A percentile compares a stretch with the other conserved stretches of the same genome.
Evolutionary conservation across 345 rosid genomes (phyloP).

Genomic region (Leavenworthia alabamica): DNA sequence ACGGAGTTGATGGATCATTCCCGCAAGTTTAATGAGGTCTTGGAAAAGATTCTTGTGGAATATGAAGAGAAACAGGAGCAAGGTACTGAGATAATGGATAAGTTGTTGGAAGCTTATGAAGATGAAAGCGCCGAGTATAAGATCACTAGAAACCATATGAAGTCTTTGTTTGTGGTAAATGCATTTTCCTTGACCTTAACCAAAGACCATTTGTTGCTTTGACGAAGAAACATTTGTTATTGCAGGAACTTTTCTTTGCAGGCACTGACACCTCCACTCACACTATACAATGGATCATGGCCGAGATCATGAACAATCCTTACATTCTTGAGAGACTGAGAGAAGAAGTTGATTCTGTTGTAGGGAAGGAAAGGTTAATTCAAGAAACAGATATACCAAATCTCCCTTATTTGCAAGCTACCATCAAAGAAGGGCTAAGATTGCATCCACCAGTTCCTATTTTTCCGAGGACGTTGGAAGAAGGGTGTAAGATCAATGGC

Average conservation of each 20-base stretch:
- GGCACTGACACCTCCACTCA: not conserved
- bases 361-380: not conserved
- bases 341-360: not conserved
- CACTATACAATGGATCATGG: not conserved
- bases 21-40: not conserved
- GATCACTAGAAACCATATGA: not conserved
- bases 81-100: not conserved
- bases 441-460: not conserved
- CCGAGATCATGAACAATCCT: not conserved
- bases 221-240: not conserved
- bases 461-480: not conserved
- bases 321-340: not conserved
- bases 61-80: not conserved
- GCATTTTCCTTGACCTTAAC: not conserved
- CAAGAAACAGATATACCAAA: not conserved
- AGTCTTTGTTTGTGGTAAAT: not conserved
- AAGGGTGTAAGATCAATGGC: not conserved
- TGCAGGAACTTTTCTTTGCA: not conserved
- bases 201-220: not conserved
- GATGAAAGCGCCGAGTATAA: not conserved
- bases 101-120: not conserved
- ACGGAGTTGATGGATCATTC: not conserved
- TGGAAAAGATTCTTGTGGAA: not conserved
- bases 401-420: not conserved
- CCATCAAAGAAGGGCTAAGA: not conserved